phyloP scores from a whole-genome alignment of 2,329 filamentous ascomycete genomes.

The Penicillium sp. region DNA sequence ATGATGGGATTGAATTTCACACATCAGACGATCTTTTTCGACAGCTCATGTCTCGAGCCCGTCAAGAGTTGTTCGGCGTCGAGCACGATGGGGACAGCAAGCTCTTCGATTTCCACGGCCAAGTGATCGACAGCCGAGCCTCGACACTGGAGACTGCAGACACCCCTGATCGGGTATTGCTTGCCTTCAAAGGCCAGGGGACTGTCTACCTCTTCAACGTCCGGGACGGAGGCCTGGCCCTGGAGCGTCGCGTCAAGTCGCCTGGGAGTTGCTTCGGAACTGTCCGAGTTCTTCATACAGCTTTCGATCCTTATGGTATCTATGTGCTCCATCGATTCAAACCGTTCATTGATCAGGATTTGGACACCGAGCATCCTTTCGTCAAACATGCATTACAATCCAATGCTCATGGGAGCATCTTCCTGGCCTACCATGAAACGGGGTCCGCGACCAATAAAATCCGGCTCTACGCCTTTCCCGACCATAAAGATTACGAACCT shows the following conservation, averaged over 20 bases:
- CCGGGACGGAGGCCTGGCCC: conserved; percentile 15
- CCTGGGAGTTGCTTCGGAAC: conserved; percentile 27
- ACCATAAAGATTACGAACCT: conserved; percentile 29
- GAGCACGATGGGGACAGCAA: conserved; percentile 33
- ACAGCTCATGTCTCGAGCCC: conserved; percentile 31
- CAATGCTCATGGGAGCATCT: conserved; percentile 20
- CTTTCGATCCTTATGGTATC: conserved; percentile 23
- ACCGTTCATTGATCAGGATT: conserved; percentile 21
- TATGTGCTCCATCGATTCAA: conserved; percentile 36
- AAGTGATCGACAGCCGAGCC: conserved; percentile 33
- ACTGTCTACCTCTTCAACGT: conserved; percentile 29
- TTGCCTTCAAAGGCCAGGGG: conserved; percentile 32
- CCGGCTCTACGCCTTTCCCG: conserved; percentile 29
- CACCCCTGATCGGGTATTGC: conserved; percentile 19
- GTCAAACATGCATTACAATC: conserved; percentile 31
- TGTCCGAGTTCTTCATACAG: conserved; percentile 34
- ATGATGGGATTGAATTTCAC: conserved; percentile 16
- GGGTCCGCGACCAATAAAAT: conserved; percentile 10
- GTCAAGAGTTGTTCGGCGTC: conserved; percentile 36
- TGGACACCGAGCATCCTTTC: conserved; percentile 31
- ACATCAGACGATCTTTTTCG: conserved; percentile 31
- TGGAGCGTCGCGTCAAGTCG: conserved; percentile 18
- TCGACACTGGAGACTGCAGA: conserved; percentile 29
- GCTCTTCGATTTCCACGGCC: conserved; percentile 26
- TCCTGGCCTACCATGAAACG: conserved; percentile 31